phyloP scores from a whole-genome alignment of 441 rosid genomes.

The Isatis lusitanica region DNA sequence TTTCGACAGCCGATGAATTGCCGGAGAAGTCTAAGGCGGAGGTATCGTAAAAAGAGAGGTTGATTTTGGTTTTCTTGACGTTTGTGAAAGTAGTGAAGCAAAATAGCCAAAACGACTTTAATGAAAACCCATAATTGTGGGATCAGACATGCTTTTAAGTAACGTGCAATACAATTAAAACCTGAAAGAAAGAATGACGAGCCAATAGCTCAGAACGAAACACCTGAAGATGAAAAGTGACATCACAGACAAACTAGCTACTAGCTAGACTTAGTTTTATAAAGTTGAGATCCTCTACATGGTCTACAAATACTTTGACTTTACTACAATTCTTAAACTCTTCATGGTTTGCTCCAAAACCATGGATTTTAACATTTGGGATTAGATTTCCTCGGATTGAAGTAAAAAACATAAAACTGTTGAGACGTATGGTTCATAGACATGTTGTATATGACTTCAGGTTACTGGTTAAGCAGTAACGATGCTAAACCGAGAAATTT shows the following conservation, averaged over 20 bases:
- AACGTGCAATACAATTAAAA: background rate
- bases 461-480: too few species aligned
- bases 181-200: background rate
- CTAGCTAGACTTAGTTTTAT: background rate
- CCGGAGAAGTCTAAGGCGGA: constrained; percentile 6
- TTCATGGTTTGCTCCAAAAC: too few species aligned
- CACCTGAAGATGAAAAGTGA: background rate
- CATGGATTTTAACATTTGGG: too few species aligned
- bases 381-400: too few species aligned
- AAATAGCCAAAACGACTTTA: background rate
- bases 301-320: background rate
- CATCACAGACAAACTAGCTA: background rate
- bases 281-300: background rate
- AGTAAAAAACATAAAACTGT: too few species aligned
- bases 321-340: background rate
- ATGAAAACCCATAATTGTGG: background rate
- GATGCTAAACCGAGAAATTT: too few species aligned
- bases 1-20: constrained; percentile 23
- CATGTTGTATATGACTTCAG: too few species aligned
- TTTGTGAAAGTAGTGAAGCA: background rate
- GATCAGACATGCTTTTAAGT: background rate
- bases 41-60: background rate
- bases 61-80: background rate
- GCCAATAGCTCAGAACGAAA: background rate
- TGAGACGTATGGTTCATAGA: too few species aligned